These are phyloP conservation scores for Ligustrum vulgare DNA, from an alignment of 257 asterid genomes.

Conservation along the genomic window DNA sequence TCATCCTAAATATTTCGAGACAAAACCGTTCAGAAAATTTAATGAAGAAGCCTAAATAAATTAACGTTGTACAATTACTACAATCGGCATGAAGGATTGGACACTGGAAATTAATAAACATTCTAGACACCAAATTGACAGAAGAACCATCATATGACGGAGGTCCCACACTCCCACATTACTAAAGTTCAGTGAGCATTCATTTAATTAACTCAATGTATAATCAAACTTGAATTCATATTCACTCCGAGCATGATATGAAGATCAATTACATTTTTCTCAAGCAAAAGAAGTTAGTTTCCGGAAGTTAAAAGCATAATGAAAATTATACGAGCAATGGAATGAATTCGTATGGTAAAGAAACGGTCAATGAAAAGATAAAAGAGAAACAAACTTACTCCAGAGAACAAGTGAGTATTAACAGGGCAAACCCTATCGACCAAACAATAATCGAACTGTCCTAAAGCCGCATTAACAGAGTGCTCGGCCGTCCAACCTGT, in stretches of 20 bases:
- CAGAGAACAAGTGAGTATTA: conserved; percentile 87
- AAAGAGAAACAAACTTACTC: conserved; percentile 46
- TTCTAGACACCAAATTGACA: neutral
- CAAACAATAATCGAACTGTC: conserved; percentile 91
- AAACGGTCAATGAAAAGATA: neutral
- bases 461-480: conserved; percentile 84
- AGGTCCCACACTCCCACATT: neutral
- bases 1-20: neutral
- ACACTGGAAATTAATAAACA: neutral
- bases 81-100: neutral
- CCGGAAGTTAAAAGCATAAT: no score
- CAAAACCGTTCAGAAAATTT: neutral
- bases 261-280: no score
- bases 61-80: no score
- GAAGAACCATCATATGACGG: neutral
- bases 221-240: no score
- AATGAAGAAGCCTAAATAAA: neutral
- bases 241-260: no score
- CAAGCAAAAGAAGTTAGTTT: no score
- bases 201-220: no score
- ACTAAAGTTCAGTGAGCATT: no score
- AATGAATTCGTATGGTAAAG: neutral
- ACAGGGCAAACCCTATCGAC: conserved; percentile 81
- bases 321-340: neutral
- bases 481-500: conserved; percentile 99